Evolutionary conservation across 2,329 filamentous ascomycete species (phyloP), one percentile per base, ranked within the genome.

Genomic region (Incumbomyces delicatus): DNA sequence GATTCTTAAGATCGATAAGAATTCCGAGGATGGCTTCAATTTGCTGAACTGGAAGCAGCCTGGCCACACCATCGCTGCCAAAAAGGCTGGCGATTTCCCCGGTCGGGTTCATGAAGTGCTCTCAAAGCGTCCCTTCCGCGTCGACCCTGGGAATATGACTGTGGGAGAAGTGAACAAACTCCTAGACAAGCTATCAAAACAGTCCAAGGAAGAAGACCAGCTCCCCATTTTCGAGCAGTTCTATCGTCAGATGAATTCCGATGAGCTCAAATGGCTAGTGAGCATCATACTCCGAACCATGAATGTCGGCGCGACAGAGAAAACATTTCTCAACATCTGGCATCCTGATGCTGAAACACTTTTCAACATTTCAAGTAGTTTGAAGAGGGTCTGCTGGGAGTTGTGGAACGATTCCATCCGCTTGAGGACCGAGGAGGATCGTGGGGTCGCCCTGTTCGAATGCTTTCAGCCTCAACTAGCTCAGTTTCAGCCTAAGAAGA

Each of bases 401-500:
- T 70, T 98, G 2, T 79, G 78, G 56, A 81, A 95, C 60, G 83
- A 83, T 0, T 71, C 75, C 32, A 65, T 86, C 10, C 77, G 85
- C 3, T 73, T 98, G 2, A 80, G 87, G 54, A 80, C 80, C 31
- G 41, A 42, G 3, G 83, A 87, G 18, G 80, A 88, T 44, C 76
- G 80, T 1, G 82, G 83, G 0, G 81, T 96, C 12, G 72, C 76
- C 1, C 69, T 96, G 30, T 95, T 95, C 87, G 84, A 92, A 59
- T 95, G 88, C 61, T 96, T 96, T 60, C 90, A 96, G 60, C 92
- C 92, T 5, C 92, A 96, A 63, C 75, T 98, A 31, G 92, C 92
- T 3, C 85, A 92, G 53, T 95, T 94, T 53, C 87, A 95, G 63
- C 85, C 85, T 73, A 77, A 85, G 30, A 80, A 81, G 0, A 87